These are phyloP conservation scores for Infundibulicybe gibba DNA, from an alignment of 768 basidiomycete species.

Conservation along the genomic window DNA sequence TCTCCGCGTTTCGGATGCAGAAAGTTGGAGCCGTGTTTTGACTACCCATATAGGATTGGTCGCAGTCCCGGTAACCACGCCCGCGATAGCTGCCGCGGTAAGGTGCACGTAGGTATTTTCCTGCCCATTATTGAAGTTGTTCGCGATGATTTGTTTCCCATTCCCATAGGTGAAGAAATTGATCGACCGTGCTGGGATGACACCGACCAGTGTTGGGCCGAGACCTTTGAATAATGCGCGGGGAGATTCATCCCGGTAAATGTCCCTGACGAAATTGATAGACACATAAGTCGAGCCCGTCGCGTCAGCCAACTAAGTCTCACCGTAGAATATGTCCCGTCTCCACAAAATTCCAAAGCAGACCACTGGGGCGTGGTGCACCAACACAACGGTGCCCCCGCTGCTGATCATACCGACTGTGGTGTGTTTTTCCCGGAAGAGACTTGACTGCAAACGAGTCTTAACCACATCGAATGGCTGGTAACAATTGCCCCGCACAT, in stretches of 20 bases:
- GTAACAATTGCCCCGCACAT: conserved; percentile 98
- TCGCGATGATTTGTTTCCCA: conserved; percentile 88
- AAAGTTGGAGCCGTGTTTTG: conserved; percentile 91
- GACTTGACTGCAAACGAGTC: conserved; percentile 90
- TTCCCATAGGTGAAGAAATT: conserved; percentile 99
- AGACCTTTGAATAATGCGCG: conserved; percentile 92
- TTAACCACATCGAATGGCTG: conserved; percentile 97
- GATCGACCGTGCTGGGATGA: conserved; percentile 93
- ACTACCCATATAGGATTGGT: conserved; percentile 99
- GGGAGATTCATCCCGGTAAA: conserved; percentile 85
- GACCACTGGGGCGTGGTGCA: conserved; percentile 41
- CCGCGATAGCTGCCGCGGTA: conserved; percentile 79
- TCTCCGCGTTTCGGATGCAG: conserved; percentile 20
- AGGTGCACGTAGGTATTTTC: conserved; percentile 90
- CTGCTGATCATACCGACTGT: conserved; percentile 35
- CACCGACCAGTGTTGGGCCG: conserved; percentile 91
- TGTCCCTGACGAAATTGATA: conserved; percentile 49
- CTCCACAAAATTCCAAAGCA: conserved; percentile 93
- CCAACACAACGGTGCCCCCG: conserved; percentile 32
- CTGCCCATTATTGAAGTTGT: conserved; percentile 70
- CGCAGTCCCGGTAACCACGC: conserved; percentile 80
- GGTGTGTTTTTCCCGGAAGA: conserved; percentile 53
- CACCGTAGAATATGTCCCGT: conserved; percentile 88
- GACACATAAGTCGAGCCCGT: background rate
- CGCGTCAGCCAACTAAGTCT: conserved; percentile 11